Percentiles rank a stretch among this genome's conserved stretches.
Conservation (phyloP, 2,329 filamentous ascomycete species). For the Paecilomyces dactylethromorphus region DNA sequence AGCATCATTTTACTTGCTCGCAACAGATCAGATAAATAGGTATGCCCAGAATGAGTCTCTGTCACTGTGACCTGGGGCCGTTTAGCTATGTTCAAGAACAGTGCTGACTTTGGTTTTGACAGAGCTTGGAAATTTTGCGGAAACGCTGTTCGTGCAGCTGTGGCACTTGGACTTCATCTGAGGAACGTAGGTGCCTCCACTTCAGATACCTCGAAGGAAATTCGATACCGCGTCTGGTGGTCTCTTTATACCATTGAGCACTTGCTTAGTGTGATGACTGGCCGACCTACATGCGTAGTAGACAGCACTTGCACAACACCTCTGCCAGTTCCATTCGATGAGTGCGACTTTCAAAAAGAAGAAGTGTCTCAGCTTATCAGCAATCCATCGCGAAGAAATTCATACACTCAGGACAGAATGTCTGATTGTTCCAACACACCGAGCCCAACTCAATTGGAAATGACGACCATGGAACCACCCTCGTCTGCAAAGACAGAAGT, state of each 20-base stretch:
- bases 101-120: not conserved
- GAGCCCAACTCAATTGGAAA: constrained; percentile 10
- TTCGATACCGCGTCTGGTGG: constrained; percentile 41
- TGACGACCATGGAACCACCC: constrained; percentile 11
- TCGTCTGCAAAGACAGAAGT: constrained; percentile 10
- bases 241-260: constrained; percentile 38
- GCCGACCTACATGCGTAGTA: constrained; percentile 37
- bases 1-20: constrained; percentile 35
- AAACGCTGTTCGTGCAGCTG: constrained; percentile 33
- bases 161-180: constrained; percentile 37
- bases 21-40: constrained; percentile 38
- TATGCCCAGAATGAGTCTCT: constrained; percentile 10
- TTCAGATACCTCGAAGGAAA: constrained; percentile 35
- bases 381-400: constrained; percentile 13
- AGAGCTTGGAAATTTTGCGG: constrained; percentile 39
- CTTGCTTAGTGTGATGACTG: constrained; percentile 36
- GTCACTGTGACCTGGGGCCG: not conserved
- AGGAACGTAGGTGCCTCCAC: constrained; percentile 31
- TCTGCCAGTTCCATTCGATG: constrained; percentile 35
- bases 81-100: not conserved
- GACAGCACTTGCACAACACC: constrained; percentile 37
- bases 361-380: constrained; percentile 21
- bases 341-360: constrained; percentile 31
- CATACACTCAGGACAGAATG: constrained; percentile 14
- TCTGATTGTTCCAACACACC: constrained; percentile 14